These are phyloP conservation scores for Conringia planisiliqua DNA, from an alignment of 345 rosid species.

Conservation along the genomic window DNA sequence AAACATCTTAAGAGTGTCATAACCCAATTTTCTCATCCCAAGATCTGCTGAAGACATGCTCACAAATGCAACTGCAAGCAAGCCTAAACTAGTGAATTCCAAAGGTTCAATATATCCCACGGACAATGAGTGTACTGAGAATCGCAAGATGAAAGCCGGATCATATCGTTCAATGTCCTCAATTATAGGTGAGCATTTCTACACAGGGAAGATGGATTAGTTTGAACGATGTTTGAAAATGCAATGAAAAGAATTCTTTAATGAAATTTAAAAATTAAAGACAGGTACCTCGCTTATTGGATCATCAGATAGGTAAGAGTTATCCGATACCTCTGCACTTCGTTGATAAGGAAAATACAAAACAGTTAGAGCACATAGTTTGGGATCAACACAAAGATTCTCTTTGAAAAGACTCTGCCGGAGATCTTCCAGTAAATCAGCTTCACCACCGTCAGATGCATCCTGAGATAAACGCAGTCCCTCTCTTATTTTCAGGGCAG, in stretches of 20 bases:
- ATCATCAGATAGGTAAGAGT: constrained; percentile 7
- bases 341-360: constrained; percentile 66
- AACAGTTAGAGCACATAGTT: constrained; percentile 62
- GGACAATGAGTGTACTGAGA: constrained; percentile 61
- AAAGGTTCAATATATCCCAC: constrained; percentile 66
- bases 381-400: constrained; percentile 75
- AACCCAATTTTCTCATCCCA: constrained; percentile 77
- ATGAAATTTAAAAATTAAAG: background rate
- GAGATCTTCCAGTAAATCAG: constrained; percentile 46
- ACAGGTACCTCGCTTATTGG: constrained; percentile 16
- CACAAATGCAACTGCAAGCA: constrained; percentile 83
- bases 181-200: constrained; percentile 37
- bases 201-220: constrained; percentile 22
- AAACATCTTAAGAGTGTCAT: constrained; percentile 64
- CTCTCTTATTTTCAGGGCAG: constrained; percentile 56
- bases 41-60: constrained; percentile 82
- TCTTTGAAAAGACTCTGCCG: constrained; percentile 67
- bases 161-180: constrained; percentile 52
- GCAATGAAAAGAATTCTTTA: background rate
- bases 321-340: constrained; percentile 27
- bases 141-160: constrained; percentile 74
- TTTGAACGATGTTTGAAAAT: background rate
- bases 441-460: constrained; percentile 38
- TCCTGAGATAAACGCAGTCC: constrained; percentile 45
- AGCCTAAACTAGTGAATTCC: constrained; percentile 80